Percentiles rank a stretch among this genome's conserved stretches.
Conservation (phyloP, 1,284 basidiomycete species). For the Chalciporus sp. region DNA sequence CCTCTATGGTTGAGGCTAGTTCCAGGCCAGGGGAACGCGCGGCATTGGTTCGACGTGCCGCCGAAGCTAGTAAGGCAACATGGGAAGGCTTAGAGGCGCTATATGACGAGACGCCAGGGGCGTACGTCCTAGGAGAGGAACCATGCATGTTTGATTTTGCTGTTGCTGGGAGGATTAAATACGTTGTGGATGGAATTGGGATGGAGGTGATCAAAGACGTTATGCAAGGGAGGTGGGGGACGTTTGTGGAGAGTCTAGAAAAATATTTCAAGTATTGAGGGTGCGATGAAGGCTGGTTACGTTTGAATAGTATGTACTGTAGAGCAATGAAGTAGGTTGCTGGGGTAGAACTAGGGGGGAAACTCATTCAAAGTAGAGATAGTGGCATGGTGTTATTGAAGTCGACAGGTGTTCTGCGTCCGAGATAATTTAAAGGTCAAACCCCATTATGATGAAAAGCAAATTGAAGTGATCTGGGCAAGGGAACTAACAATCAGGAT, state of each 20-base stretch:
- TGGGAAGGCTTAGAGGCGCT: conserved; percentile 9
- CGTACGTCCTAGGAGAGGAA: conserved; percentile 20
- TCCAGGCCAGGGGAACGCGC: conserved; percentile 6
- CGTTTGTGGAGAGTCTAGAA: conserved; percentile 17
- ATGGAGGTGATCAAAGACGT: conserved; percentile 9
- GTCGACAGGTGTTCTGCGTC: too few species aligned
- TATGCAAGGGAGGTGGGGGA: conserved; percentile 13
- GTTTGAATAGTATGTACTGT: too few species aligned
- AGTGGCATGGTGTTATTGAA: too few species aligned
- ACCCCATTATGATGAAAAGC: too few species aligned
- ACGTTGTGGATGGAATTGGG: conserved; percentile 16
- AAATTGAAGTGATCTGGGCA: too few species aligned
- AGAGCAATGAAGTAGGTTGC: too few species aligned
- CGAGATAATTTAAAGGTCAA: too few species aligned
- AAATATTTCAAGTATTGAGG: conserved; percentile 15
- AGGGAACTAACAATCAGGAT: too few species aligned
- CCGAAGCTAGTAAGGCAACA: conserved; percentile 6
- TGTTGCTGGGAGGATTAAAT: conserved; percentile 23
- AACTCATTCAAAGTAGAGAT: too few species aligned
- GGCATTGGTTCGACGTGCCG: conserved; percentile 8
- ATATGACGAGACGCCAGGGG: conserved; percentile 6
- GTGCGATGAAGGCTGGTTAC: too few species aligned
- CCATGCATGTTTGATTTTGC: conserved; percentile 27
- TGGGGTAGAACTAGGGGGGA: too few species aligned
- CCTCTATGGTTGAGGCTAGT: conserved; percentile 7